Conservation (phyloP, 768 basidiomycete species). For the Phylloporus scabripes region DNA sequence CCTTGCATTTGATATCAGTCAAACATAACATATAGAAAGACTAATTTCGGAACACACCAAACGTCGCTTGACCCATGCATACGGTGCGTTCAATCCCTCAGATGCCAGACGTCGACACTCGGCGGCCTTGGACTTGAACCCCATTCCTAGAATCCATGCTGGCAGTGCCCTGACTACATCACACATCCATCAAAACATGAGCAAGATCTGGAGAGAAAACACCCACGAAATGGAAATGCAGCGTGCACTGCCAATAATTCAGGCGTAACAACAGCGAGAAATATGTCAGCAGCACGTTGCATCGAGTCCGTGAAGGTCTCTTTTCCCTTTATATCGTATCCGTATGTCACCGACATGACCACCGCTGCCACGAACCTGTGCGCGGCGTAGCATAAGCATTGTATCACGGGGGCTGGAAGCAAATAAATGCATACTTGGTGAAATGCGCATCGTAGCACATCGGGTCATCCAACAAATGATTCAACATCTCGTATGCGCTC, state of each 20-base stretch:
- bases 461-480: constrained; percentile 7
- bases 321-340: constrained; percentile 7
- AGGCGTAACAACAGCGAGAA: not conserved
- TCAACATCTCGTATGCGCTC: constrained; percentile 9
- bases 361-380: constrained; percentile 1
- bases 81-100: constrained; percentile 9
- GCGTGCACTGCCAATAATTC: constrained; percentile 2
- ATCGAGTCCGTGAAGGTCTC: constrained; percentile 10
- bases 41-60: not conserved
- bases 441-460: constrained; percentile 7
- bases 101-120: constrained; percentile 6
- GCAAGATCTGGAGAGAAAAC: not conserved
- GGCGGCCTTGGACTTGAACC: constrained; percentile 13
- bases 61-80: constrained; percentile 7
- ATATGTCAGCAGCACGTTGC: constrained; percentile 8
- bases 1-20: not conserved
- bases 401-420: not conserved
- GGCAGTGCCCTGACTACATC: constrained; percentile 15
- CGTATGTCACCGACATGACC: constrained; percentile 18
- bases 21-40: not conserved
- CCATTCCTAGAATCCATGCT: constrained; percentile 26
- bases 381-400: not conserved
- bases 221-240: constrained; percentile 12
- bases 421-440: constrained; percentile 4
- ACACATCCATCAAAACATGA: not conserved